Percentiles rank a stretch among this genome's conserved stretches.
These are phyloP conservation scores for Fusarium burgessii DNA, from an alignment of 2,329 filamentous ascomycete genomes.

Conservation along the genomic window DNA sequence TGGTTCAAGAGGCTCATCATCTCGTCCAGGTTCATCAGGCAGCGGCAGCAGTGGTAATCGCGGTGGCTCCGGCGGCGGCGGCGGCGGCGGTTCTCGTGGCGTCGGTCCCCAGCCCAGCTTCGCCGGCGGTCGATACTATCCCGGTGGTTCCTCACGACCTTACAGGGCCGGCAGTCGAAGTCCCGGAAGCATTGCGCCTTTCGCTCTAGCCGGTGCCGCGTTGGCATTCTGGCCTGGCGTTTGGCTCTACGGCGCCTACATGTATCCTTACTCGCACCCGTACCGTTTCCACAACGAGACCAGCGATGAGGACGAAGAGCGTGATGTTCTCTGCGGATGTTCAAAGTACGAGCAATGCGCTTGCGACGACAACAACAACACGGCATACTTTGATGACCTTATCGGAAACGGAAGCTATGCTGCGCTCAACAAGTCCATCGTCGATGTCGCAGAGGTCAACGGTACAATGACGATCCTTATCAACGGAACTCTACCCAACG, in stretches of 20 bases:
- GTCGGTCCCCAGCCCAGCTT: conserved; percentile 68
- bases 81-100: conserved; percentile 61
- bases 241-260: conserved; percentile 74
- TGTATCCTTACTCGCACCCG: conserved; percentile 62
- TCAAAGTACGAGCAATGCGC: conserved; percentile 64
- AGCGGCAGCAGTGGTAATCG: background rate
- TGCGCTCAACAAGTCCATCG: conserved; percentile 69
- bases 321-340: conserved; percentile 62
- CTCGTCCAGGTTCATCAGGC: conserved; percentile 33
- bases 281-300: conserved; percentile 64
- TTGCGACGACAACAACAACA: conserved; percentile 75
- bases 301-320: conserved; percentile 55
- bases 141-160: conserved; percentile 71
- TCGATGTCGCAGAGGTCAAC: conserved; percentile 71
- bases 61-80: conserved; percentile 1
- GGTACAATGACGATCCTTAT: conserved; percentile 74
- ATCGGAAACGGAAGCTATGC: conserved; percentile 74
- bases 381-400: conserved; percentile 69
- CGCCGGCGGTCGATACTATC: conserved; percentile 74
- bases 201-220: conserved; percentile 62
- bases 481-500: conserved; percentile 83
- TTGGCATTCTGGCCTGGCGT: conserved; percentile 72
- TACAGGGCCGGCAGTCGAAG: conserved; percentile 69
- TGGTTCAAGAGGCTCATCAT: conserved; percentile 38
- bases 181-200: conserved; percentile 63